Evolutionary conservation across 106 monocot species (phyloP).

Genomic region (Cymbidium sinense): DNA sequence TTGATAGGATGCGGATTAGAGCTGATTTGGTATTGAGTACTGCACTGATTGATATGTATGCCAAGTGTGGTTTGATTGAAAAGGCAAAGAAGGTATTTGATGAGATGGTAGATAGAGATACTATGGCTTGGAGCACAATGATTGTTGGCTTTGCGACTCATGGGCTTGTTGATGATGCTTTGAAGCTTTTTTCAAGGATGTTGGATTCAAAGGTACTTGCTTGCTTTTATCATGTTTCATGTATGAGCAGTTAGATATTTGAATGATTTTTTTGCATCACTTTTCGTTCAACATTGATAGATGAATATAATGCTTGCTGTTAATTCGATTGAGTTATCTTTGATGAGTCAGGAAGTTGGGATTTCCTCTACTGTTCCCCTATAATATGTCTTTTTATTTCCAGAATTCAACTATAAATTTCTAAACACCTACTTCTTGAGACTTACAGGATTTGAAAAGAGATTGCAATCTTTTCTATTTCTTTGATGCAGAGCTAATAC

Average conservation of each 20-base stretch:
- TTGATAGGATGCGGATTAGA: conserved; percentile 59
- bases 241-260: not conserved
- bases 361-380: too few species aligned
- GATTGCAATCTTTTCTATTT: too few species aligned
- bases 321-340: not conserved
- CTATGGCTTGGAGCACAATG: conserved; percentile 84
- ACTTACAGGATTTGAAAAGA: too few species aligned
- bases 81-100: conserved; percentile 64
- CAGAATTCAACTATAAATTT: not conserved
- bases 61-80: conserved; percentile 64
- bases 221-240: not conserved
- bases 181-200: conserved; percentile 65
- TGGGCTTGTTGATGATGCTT: conserved; percentile 70
- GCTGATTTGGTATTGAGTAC: conserved; percentile 76
- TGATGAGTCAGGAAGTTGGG: not conserved
- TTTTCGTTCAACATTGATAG: too few species aligned
- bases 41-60: conserved; percentile 80
- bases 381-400: too few species aligned
- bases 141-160: conserved; percentile 73
- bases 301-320: not conserved
- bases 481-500: too few species aligned
- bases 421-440: too few species aligned
- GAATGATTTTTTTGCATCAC: not conserved
- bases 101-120: conserved; percentile 53
- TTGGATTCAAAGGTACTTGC: conserved; percentile 44